Conservation (phyloP, 2,329 filamentous ascomycete species). For the Sclerotinia glacialis region DNA sequence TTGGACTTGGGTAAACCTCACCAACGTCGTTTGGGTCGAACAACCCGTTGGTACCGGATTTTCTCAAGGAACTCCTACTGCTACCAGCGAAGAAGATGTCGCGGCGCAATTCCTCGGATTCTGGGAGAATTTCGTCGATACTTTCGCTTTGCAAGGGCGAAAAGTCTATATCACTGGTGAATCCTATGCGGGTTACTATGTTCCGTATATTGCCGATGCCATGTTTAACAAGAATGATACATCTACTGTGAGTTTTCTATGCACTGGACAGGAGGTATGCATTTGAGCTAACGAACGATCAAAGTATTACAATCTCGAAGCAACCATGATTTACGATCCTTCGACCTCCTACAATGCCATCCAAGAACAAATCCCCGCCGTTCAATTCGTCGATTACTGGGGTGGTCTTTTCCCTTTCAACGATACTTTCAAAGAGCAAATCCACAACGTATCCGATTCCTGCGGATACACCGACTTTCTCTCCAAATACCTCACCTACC, state of each 20-base stretch:
- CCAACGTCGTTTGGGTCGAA: conserved; percentile 38
- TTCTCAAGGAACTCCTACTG: conserved; percentile 49
- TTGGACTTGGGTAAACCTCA: conserved; percentile 36
- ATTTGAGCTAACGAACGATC: conserved; percentile 39
- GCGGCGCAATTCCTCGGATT: conserved; percentile 73
- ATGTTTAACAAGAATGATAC: conserved; percentile 62
- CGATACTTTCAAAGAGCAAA: conserved; percentile 51
- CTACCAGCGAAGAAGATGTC: conserved; percentile 64
- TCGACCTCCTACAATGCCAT: conserved; percentile 53
- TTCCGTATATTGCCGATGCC: conserved; percentile 69
- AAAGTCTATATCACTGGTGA: conserved; percentile 74
- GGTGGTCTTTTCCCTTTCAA: conserved; percentile 61
- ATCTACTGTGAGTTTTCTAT: conserved; percentile 24
- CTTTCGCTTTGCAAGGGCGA: conserved; percentile 63
- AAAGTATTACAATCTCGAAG: conserved; percentile 63
- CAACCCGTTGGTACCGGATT: conserved; percentile 38
- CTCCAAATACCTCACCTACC: conserved; percentile 63
- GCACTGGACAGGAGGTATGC: not conserved
- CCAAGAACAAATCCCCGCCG: conserved; percentile 48
- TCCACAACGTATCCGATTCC: conserved; percentile 51
- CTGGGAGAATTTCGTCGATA: conserved; percentile 73
- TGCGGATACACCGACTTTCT: conserved; percentile 64
- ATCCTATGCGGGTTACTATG: conserved; percentile 65
- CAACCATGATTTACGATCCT: conserved; percentile 72
- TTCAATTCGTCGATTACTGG: conserved; percentile 61